These are phyloP conservation scores for Hemileccinum rubropunctum DNA, from an alignment of 768 basidiomycete species.

Conservation along the genomic window DNA sequence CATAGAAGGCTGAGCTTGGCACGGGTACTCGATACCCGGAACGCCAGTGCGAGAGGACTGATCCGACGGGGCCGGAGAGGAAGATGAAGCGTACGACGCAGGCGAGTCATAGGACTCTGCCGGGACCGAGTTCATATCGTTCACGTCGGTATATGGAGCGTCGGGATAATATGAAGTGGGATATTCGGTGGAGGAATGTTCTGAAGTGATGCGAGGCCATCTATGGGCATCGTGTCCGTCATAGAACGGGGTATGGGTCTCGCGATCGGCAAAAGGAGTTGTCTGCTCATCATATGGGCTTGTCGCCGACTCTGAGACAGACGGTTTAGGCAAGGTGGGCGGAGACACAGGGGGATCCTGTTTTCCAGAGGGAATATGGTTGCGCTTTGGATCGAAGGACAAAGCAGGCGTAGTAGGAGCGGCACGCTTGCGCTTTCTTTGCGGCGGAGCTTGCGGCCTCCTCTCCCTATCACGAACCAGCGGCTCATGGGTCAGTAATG, in stretches of 20 bases:
- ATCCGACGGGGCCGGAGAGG: conserved; percentile 24
- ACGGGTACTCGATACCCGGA: conserved; percentile 3
- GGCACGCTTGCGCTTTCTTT: conserved; percentile 24
- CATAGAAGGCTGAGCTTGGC: not conserved
- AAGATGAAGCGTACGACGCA: conserved; percentile 18
- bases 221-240: conserved; percentile 14
- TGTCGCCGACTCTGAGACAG: conserved; percentile 11
- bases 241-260: conserved; percentile 2
- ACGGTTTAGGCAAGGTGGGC: conserved; percentile 2
- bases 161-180: conserved; percentile 8
- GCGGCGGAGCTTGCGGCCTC: conserved; percentile 9
- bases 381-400: conserved; percentile 18
- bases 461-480: conserved; percentile 27
- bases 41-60: conserved; percentile 15
- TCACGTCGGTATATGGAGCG: conserved; percentile 13
- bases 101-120: conserved; percentile 22
- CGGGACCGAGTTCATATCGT: conserved; percentile 9
- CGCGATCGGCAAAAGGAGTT: conserved; percentile 8
- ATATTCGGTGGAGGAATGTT: conserved; percentile 3
- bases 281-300: conserved; percentile 10
- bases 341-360: conserved; percentile 15
- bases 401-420: conserved; percentile 19
- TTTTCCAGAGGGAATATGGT: conserved; percentile 22
- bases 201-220: conserved; percentile 17
- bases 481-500: conserved; percentile 21